A percentile compares a stretch with the other conserved stretches of the same genome.
Evolutionary conservation across 352 stramenopile species (phyloP).

Genomic region (Globisporangium polare): DNA sequence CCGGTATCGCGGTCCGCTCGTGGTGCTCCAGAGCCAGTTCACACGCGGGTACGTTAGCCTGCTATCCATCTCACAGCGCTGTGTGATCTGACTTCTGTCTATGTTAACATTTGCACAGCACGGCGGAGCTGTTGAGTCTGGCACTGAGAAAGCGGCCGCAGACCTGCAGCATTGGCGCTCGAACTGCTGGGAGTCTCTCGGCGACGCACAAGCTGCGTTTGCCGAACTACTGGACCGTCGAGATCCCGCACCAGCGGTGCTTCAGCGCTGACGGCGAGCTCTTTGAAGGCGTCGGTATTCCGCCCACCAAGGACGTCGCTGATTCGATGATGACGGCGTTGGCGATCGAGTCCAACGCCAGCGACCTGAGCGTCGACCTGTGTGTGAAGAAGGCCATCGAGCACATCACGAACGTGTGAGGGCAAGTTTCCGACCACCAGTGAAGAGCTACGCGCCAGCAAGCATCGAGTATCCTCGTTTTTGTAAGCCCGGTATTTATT

Average conservation of each 20-base stretch:
- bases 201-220: constrained; percentile 60
- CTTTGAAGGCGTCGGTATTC: constrained; percentile 63
- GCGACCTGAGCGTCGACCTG: constrained; percentile 32
- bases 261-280: constrained; percentile 58
- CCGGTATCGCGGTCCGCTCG: constrained; percentile 62
- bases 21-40: constrained; percentile 69
- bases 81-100: neutral
- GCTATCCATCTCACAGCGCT: no score
- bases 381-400: constrained; percentile 71
- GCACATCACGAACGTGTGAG: constrained; percentile 60
- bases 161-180: constrained; percentile 55
- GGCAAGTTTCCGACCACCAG: no score
- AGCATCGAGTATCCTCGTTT: neutral
- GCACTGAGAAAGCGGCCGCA: constrained; percentile 59
- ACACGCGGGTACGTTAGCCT: constrained; percentile 76
- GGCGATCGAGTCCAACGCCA: neutral
- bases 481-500: constrained; percentile 11
- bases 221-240: constrained; percentile 80
- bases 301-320: constrained; percentile 37
- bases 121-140: constrained; percentile 64
- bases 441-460: neutral
- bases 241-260: constrained; percentile 73
- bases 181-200: constrained; percentile 60
- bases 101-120: constrained; percentile 26
- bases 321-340: neutral